These are phyloP conservation scores for Coniferiporia weirii DNA, from an alignment of 1,284 basidiomycete species.

Conservation along the genomic window DNA sequence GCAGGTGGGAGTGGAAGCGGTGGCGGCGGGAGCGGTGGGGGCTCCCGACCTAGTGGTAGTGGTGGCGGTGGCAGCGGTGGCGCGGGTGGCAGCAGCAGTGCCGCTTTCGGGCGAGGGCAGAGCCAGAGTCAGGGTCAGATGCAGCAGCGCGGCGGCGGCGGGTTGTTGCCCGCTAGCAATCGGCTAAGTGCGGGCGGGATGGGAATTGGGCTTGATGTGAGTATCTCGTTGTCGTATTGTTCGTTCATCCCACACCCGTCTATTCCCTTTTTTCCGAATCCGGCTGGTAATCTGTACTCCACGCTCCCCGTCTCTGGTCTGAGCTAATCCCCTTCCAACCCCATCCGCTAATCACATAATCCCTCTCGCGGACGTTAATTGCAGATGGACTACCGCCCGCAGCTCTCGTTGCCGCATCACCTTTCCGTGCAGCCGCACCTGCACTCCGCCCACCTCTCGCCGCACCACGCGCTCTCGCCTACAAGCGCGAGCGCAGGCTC, in stretches of 20 bases:
- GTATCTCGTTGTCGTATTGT: neutral
- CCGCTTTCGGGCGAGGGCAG: neutral
- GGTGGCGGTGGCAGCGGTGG: neutral
- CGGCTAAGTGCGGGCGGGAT: neutral
- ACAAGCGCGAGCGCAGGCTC: neutral
- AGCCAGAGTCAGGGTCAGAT: neutral
- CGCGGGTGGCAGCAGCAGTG: neutral
- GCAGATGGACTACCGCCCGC: slow-evolving; percentile 2
- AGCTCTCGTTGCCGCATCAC: neutral
- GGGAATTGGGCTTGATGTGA: slow-evolving; percentile 6
- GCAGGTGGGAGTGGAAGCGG: neutral
- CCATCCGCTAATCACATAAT: no score
- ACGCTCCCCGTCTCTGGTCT: neutral
- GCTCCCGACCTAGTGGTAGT: no score
- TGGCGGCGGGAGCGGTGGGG: no score
- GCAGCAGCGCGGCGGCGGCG: neutral
- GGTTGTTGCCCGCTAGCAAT: neutral
- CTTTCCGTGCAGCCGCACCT: neutral
- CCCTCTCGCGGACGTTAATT: no score
- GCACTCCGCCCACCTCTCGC: neutral
- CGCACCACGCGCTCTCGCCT: slow-evolving; percentile 1
- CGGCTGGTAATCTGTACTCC: neutral
- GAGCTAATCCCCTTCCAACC: neutral
- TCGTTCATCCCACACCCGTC: no score
- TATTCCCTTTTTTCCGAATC: neutral